phyloP scores from a whole-genome alignment of 1,139 yeast species.

The Zygoascus sp. region DNA sequence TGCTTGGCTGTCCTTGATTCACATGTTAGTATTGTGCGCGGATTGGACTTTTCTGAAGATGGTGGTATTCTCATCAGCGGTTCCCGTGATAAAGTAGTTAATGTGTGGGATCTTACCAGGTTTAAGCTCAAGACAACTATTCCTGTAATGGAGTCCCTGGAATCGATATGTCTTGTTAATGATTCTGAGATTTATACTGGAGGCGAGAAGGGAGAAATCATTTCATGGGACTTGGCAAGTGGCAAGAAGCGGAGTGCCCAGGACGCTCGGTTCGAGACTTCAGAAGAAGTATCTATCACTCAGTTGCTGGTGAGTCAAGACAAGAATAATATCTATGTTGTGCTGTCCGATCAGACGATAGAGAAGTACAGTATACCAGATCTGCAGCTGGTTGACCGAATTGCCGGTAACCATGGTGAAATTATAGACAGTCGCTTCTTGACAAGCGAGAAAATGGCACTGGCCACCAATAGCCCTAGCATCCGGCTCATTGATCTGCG shows the following conservation, averaged over 20 bases:
- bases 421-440: slow-evolving; percentile 77
- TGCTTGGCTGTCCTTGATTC: slow-evolving; percentile 59
- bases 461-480: slow-evolving; percentile 95
- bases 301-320: slow-evolving; percentile 31
- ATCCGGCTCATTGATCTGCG: slow-evolving; percentile 53
- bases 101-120: slow-evolving; percentile 50
- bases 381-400: slow-evolving; percentile 47
- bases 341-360: slow-evolving; percentile 81
- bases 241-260: slow-evolving; percentile 14
- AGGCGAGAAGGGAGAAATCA: slow-evolving; percentile 68
- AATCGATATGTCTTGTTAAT: slow-evolving; percentile 61
- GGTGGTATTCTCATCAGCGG: slow-evolving; percentile 66
- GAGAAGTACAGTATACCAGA: slow-evolving; percentile 43
- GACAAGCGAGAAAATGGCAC: slow-evolving; percentile 46
- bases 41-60: slow-evolving; percentile 56
- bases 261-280: slow-evolving; percentile 33
- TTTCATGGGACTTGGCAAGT: slow-evolving; percentile 49
- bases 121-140: slow-evolving; percentile 57
- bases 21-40: slow-evolving; percentile 84
- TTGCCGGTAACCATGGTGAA: slow-evolving; percentile 95
- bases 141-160: slow-evolving; percentile 75
- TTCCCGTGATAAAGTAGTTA: slow-evolving; percentile 81
- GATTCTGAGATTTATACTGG: slow-evolving; percentile 56
- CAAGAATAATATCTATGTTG: slow-evolving; percentile 35
- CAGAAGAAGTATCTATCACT: slow-evolving; percentile 64